These are phyloP conservation scores for Nicotiana noctiflora DNA, from an alignment of 257 asterid species.

Conservation along the genomic window DNA sequence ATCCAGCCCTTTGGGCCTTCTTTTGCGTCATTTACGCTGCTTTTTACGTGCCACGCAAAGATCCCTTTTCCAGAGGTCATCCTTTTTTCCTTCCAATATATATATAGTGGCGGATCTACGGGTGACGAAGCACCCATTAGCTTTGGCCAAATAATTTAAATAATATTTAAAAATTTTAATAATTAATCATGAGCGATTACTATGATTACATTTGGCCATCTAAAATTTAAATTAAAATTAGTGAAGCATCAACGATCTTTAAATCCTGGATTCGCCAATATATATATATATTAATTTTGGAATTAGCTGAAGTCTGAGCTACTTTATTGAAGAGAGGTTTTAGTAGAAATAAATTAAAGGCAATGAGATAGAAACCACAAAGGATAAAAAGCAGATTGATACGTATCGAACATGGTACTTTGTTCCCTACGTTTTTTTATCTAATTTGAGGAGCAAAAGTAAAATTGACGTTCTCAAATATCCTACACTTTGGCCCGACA, in stretches of 20 bases:
- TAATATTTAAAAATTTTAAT: too few species aligned
- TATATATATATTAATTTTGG: too few species aligned
- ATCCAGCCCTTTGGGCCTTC: neutral
- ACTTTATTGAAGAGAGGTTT: neutral
- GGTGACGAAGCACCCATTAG: too few species aligned
- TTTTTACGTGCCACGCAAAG: slow-evolving; percentile 8
- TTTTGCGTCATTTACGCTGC: slow-evolving; percentile 16
- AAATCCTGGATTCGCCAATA: too few species aligned
- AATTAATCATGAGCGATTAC: too few species aligned
- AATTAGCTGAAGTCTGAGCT: too few species aligned
- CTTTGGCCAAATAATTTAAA: too few species aligned
- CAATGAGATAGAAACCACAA: neutral
- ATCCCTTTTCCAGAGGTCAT: neutral
- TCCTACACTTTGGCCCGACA: neutral
- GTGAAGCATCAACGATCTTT: too few species aligned
- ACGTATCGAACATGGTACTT: neutral
- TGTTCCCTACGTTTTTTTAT: too few species aligned
- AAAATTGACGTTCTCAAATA: neutral
- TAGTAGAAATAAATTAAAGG: neutral
- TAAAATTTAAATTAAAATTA: too few species aligned
- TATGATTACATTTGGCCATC: too few species aligned
- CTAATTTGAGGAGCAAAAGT: neutral
- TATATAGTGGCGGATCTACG: too few species aligned
- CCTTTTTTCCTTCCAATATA: neutral
- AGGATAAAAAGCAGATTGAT: neutral